Conservation (phyloP, 306 rosid genomes). For the Medicago truncatula region MtrunA17r5.0-ANR NC_053046.1:8300001-8300500, state of each 20-base stretch:
- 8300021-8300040: constrained; percentile 99
- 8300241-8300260: constrained; percentile 39
- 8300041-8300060: constrained; percentile 88
- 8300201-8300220: constrained; percentile 33
- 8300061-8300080: constrained; percentile 97
- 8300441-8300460: constrained; percentile 43
- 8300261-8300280: constrained; percentile 86
- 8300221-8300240: constrained; percentile 25
- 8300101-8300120: constrained; percentile 86
- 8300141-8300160: constrained; percentile 99
- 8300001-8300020: constrained; percentile 52
- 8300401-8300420: constrained; percentile 91
- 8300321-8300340: constrained; percentile 92
- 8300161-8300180: constrained; percentile 88
- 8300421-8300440: constrained; percentile 91
- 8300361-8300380: constrained; percentile 57
- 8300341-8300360: constrained; percentile 67
- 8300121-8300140: constrained; percentile 91
- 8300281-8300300: constrained; percentile 96
- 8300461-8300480: constrained; percentile 41
- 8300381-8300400: constrained; percentile 70
- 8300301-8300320: constrained; percentile 93
- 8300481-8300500: constrained; percentile 18
- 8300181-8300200: constrained; percentile 38
- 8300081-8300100: constrained; percentile 94